A percentile compares a stretch with the other conserved stretches of the same genome.
These are phyloP conservation scores for Candida ortonii DNA, from an alignment of 805 yeast genomes.

Conservation along the genomic window DNA sequence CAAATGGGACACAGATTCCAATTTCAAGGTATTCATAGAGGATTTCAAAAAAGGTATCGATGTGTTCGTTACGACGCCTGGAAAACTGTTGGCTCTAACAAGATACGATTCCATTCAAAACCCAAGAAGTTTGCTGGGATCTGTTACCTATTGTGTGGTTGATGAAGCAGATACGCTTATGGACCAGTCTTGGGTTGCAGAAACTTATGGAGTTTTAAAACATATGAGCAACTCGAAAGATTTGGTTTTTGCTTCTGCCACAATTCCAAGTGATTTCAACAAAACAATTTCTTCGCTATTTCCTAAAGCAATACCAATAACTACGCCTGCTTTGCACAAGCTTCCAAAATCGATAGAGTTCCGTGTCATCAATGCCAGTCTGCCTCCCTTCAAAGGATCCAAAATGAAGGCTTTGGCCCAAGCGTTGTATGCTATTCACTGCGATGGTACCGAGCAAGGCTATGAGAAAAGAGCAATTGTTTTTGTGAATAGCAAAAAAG, in stretches of 20 bases:
- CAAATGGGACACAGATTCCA: conserved; percentile 63
- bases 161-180: conserved; percentile 95
- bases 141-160: conserved; percentile 61
- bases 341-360: conserved; percentile 76
- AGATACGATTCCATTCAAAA: conserved; percentile 31
- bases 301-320: conserved; percentile 63
- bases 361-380: conserved; percentile 69
- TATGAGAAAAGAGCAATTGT: conserved; percentile 76
- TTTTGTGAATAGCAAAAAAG: conserved; percentile 74
- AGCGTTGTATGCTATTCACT: conserved; percentile 77
- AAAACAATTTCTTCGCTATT: conserved; percentile 56
- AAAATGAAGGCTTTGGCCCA: conserved; percentile 85
- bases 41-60: conserved; percentile 58
- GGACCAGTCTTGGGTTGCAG: conserved; percentile 73
- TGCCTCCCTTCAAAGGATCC: conserved; percentile 80
- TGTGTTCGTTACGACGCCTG: conserved; percentile 82
- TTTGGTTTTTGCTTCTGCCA: conserved; percentile 81
- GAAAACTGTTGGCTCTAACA: conserved; percentile 47
- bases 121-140: conserved; percentile 38
- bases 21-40: conserved; percentile 51
- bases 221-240: conserved; percentile 52
- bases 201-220: conserved; percentile 55
- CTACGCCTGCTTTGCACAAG: conserved; percentile 80
- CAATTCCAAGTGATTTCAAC: conserved; percentile 78
- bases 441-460: conserved; percentile 78